These are phyloP conservation scores for Wickerhamomyces bisporus DNA, from an alignment of 805 yeast species.

Conservation along the genomic window DNA sequence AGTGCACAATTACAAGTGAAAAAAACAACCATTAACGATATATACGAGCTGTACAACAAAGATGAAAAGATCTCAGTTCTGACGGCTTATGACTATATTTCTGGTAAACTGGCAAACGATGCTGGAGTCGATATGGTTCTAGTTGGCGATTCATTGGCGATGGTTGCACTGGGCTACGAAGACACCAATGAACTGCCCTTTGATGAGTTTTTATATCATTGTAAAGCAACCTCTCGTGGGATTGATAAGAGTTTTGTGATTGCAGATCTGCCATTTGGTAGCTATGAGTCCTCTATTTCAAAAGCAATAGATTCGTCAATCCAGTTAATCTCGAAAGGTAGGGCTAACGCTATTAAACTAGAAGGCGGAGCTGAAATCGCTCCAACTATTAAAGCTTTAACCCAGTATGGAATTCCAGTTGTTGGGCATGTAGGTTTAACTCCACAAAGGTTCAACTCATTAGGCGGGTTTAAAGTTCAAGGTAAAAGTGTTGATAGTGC, in stretches of 20 bases:
- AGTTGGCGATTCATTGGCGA: constrained; percentile 90
- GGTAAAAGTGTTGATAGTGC: constrained; percentile 59
- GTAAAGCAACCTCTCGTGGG: constrained; percentile 73
- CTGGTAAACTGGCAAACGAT: constrained; percentile 63
- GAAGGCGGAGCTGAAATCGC: constrained; percentile 71
- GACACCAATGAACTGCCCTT: constrained; percentile 72
- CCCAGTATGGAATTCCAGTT: constrained; percentile 76
- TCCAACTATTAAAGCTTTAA: constrained; percentile 48
- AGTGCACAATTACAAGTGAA: constrained; percentile 4
- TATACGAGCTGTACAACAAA: constrained; percentile 28
- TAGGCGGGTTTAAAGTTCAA: constrained; percentile 88
- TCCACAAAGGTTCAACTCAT: constrained; percentile 75
- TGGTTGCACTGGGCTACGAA: constrained; percentile 81
- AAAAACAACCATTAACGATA: constrained; percentile 32
- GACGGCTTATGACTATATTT: constrained; percentile 87
- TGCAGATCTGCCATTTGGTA: constrained; percentile 88
- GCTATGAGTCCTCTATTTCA: constrained; percentile 59
- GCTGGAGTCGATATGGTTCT: constrained; percentile 66
- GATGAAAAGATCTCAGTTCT: constrained; percentile 44
- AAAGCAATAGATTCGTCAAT: constrained; percentile 61
- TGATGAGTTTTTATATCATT: constrained; percentile 76
- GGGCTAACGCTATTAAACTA: constrained; percentile 71
- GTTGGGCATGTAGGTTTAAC: constrained; percentile 90
- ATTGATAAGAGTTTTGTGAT: constrained; percentile 58
- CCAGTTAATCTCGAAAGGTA: constrained; percentile 44